These are phyloP conservation scores for Lodderomyces theae DNA, from an alignment of 1,139 yeast genomes.

Conservation along the genomic window DNA sequence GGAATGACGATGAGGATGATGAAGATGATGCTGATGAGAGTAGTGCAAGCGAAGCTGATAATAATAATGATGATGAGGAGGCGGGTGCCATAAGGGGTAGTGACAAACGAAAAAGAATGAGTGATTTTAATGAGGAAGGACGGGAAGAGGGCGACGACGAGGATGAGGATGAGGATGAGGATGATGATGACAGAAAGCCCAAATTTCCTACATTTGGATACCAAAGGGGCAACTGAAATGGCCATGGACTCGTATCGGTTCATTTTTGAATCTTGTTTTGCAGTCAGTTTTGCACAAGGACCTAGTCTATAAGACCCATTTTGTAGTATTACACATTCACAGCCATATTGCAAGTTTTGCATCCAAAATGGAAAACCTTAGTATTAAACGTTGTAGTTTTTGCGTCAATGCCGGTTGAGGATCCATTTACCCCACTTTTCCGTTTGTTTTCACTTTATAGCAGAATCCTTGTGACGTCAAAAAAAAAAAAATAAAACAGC, in stretches of 20 bases:
- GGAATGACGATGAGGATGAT: conserved; percentile 5
- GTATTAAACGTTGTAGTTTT: no score
- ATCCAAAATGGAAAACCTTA: no score
- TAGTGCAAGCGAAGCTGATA: conserved; percentile 7
- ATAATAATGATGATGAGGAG: conserved; percentile 8
- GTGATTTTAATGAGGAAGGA: neutral
- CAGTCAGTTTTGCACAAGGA: no score
- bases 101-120: neutral
- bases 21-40: conserved; percentile 7
- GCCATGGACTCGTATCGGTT: neutral
- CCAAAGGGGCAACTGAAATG: conserved; percentile 9
- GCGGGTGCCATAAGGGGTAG: neutral
- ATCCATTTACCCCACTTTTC: neutral
- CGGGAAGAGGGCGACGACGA: neutral
- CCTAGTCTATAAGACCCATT: no score
- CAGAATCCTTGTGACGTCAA: neutral
- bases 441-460: no score
- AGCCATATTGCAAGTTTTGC: no score
- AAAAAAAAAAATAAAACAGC: no score
- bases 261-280: neutral
- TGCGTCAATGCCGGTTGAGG: no score
- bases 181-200: conserved; percentile 8
- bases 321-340: no score
- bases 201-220: conserved; percentile 14
- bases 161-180: conserved; percentile 5